These are phyloP conservation scores for Erodium maritimum DNA, from an alignment of 345 rosid genomes.

Conservation along the genomic window DNA sequence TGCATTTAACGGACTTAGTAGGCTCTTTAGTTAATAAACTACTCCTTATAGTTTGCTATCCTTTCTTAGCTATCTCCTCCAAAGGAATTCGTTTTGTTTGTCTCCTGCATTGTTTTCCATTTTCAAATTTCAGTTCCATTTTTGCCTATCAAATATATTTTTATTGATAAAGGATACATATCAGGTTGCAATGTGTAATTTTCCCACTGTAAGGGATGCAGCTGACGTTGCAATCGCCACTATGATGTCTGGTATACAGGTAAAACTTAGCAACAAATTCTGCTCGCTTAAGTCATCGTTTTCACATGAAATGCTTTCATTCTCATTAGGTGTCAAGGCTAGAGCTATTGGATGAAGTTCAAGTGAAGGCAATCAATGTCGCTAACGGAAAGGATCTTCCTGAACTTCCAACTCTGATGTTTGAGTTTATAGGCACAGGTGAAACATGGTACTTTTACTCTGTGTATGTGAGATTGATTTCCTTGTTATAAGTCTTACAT, in stretches of 20 bases:
- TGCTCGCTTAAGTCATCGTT: not conserved
- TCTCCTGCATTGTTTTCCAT: no score
- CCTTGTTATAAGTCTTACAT: no score
- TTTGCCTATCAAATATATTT: no score
- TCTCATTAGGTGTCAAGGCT: constrained; percentile 64
- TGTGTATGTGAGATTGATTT: no score
- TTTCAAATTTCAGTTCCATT: no score
- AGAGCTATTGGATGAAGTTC: constrained; percentile 87
- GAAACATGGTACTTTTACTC: constrained; percentile 2
- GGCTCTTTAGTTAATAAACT: no score
- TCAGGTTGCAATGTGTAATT: constrained; percentile 93
- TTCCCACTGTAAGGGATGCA: constrained; percentile 83
- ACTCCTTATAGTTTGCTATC: no score
- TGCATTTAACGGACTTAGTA: no score
- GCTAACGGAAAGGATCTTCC: constrained; percentile 75
- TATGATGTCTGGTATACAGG: constrained; percentile 86
- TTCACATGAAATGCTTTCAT: constrained; percentile 1
- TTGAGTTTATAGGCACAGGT: constrained; percentile 91
- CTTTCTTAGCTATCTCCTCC: no score
- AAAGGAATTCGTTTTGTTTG: no score
- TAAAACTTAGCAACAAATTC: constrained; percentile 12
- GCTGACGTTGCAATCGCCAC: constrained; percentile 92
- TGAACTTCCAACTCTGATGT: constrained; percentile 85
- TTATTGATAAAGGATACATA: no score
- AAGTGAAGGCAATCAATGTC: constrained; percentile 66